Percentiles rank a stretch among this genome's conserved stretches.
These are phyloP conservation scores for Malbranchea zuffiana DNA, from an alignment of 2,329 filamentous ascomycete genomes.

Conservation along the genomic window DNA sequence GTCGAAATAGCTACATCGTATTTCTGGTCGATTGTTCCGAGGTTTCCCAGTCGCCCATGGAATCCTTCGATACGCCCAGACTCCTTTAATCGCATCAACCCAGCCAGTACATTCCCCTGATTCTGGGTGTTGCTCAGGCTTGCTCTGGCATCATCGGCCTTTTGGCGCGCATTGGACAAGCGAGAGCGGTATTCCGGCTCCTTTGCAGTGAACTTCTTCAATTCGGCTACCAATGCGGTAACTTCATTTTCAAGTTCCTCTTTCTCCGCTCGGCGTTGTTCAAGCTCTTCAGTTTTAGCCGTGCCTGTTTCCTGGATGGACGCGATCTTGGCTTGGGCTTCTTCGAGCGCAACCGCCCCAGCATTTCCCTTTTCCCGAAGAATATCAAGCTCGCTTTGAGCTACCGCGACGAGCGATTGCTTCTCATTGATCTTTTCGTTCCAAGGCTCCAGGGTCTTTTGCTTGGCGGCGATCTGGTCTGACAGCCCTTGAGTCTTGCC, in stretches of 20 bases:
- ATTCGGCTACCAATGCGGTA: constrained; percentile 57
- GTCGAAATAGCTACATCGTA: constrained; percentile 99
- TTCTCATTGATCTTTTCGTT: constrained; percentile 95
- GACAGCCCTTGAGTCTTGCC: constrained; percentile 94
- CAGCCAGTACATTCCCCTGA: constrained; percentile 81
- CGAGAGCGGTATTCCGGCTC: constrained; percentile 75
- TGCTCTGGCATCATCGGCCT: constrained; percentile 88
- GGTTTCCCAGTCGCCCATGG: constrained; percentile 85
- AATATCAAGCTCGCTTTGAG: constrained; percentile 88
- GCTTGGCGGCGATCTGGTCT: constrained; percentile 81
- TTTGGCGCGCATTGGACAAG: constrained; percentile 81
- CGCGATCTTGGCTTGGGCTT: constrained; percentile 68
- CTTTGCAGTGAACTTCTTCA: constrained; percentile 60
- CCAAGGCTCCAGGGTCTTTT: constrained; percentile 93
- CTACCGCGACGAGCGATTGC: constrained; percentile 84
- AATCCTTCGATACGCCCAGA: constrained; percentile 96
- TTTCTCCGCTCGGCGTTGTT: constrained; percentile 64
- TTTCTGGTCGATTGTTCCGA: constrained; percentile 83
- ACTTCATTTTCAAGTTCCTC: constrained; percentile 62
- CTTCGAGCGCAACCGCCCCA: constrained; percentile 70
- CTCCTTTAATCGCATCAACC: constrained; percentile 87
- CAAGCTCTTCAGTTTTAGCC: constrained; percentile 62
- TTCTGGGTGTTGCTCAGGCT: constrained; percentile 84
- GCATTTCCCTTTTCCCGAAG: constrained; percentile 81
- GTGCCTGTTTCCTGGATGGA: constrained; percentile 60